These are phyloP conservation scores for Verticillium klebahnii DNA, from an alignment of 2,329 filamentous ascomycete genomes.

Conservation along the genomic window DNA sequence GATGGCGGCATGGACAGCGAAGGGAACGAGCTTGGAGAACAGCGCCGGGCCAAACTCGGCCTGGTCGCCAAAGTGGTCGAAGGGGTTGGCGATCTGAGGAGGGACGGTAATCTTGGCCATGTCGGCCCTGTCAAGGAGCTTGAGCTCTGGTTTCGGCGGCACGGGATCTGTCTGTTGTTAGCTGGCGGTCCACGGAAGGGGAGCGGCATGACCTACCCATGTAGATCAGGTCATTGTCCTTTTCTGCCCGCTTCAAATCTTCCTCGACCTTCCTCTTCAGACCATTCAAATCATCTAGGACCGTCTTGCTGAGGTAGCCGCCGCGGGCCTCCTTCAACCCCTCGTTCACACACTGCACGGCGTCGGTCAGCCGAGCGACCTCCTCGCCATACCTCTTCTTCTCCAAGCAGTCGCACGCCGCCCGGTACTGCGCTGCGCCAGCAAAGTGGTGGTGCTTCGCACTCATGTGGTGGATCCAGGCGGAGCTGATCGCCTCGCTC, in stretches of 20 bases:
- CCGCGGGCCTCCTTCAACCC: constrained; percentile 75
- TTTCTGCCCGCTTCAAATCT: constrained; percentile 87
- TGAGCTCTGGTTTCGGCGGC: constrained; percentile 83
- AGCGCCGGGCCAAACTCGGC: constrained; percentile 78
- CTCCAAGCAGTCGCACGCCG: constrained; percentile 85
- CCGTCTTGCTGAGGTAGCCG: constrained; percentile 72
- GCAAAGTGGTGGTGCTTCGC: constrained; percentile 98
- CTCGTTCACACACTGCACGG: constrained; percentile 76
- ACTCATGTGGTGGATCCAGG: constrained; percentile 97
- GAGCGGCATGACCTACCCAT: constrained; percentile 48
- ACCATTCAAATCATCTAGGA: constrained; percentile 76
- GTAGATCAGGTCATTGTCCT: constrained; percentile 96
- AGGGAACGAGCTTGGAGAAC: constrained; percentile 89
- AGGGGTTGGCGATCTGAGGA: constrained; percentile 75
- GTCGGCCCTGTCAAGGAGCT: constrained; percentile 76
- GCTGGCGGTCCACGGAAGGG: constrained; percentile 7
- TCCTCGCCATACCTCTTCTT: constrained; percentile 95
- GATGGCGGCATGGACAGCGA: constrained; percentile 89
- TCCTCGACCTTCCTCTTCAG: constrained; percentile 80
- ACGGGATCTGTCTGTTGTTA: constrained; percentile 57
- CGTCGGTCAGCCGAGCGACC: constrained; percentile 79
- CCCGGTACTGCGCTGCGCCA: constrained; percentile 87
- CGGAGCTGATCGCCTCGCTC: constrained; percentile 82
- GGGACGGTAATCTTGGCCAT: constrained; percentile 82
- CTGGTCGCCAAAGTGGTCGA: constrained; percentile 73